Percentiles rank a stretch among this genome's conserved stretches.
These are phyloP conservation scores for Globisporangium paddicum DNA, from an alignment of 352 stramenopile species.

Conservation along the genomic window DNA sequence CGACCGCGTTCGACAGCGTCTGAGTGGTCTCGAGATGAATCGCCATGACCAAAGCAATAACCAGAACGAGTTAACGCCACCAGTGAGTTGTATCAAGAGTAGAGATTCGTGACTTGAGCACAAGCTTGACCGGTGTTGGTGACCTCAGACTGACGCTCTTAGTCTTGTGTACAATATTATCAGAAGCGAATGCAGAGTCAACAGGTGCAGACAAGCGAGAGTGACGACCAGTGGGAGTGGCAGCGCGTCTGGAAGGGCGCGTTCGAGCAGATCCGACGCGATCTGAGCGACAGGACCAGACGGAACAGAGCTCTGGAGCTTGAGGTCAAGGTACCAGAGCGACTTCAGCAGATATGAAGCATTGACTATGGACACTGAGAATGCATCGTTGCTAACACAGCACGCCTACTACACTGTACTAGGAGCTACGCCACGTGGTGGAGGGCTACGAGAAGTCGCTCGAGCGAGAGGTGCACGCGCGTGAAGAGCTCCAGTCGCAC, in stretches of 20 bases:
- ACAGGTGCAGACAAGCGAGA: constrained; percentile 51
- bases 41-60: not conserved
- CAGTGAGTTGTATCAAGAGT: not conserved
- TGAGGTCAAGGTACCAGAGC: constrained; percentile 54
- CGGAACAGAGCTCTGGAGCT: constrained; percentile 26
- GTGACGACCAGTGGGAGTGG: constrained; percentile 69
- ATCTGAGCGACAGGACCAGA: constrained; percentile 28
- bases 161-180: too few species aligned
- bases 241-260: constrained; percentile 65
- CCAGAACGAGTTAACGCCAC: not conserved
- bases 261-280: constrained; percentile 51
- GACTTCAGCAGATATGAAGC: too few species aligned
- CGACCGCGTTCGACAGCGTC: not conserved
- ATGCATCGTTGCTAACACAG: too few species aligned
- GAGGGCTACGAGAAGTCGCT: constrained; percentile 35
- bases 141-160: too few species aligned
- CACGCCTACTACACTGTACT: too few species aligned
- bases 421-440: constrained; percentile 43
- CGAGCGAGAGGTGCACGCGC: constrained; percentile 25
- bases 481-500: constrained; percentile 25
- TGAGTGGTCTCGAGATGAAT: not conserved
- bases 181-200: constrained; percentile 32
- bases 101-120: not conserved
- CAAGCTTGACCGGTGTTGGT: not conserved
- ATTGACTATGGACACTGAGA: too few species aligned